Evolutionary conservation across 768 basidiomycete genomes (phyloP).

Genomic region (Tulasnella sp.): DNA sequence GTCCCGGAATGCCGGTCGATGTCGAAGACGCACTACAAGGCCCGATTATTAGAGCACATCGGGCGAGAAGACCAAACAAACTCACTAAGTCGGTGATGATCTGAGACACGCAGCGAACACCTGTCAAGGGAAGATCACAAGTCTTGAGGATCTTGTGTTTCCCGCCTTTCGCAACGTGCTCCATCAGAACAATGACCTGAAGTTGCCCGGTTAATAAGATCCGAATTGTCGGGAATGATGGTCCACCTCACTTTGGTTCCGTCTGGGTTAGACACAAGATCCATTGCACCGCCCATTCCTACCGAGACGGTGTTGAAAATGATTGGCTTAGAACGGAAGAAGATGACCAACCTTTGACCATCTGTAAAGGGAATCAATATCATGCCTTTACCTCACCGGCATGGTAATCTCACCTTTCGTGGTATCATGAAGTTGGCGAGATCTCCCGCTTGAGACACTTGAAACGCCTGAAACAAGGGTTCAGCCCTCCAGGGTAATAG

Average conservation of each 20-base stretch:
- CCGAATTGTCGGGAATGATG: not conserved
- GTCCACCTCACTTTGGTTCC: conserved; percentile 49
- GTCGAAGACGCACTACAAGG: conserved; percentile 49
- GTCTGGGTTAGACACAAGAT: conserved; percentile 91
- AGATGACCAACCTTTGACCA: conserved; percentile 17
- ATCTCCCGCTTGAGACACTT: conserved; percentile 86
- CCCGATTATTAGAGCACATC: not conserved
- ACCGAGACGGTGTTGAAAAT: conserved; percentile 10
- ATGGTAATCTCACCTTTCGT: conserved; percentile 47
- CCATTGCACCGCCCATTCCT: conserved; percentile 96
- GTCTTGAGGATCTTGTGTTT: conserved; percentile 75
- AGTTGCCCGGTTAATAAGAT: not conserved
- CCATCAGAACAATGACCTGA: conserved; percentile 70
- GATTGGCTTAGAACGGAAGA: not conserved
- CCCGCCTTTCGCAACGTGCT: conserved; percentile 84
- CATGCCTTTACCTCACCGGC: not conserved
- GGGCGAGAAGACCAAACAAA: not conserved
- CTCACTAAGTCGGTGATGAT: conserved; percentile 82
- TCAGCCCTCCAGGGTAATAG: not conserved
- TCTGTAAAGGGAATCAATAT: not conserved
- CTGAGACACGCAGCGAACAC: conserved; percentile 74
- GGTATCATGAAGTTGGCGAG: conserved; percentile 99
- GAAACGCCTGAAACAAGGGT: conserved; percentile 56
- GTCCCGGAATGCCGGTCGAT: conserved; percentile 66
- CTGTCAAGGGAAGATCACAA: conserved; percentile 79